A percentile compares a stretch with the other conserved stretches of the same genome.
Evolutionary conservation across 2,329 filamentous ascomycete species (phyloP).

Genomic region (Cordyceps cateniannulata): DNA sequence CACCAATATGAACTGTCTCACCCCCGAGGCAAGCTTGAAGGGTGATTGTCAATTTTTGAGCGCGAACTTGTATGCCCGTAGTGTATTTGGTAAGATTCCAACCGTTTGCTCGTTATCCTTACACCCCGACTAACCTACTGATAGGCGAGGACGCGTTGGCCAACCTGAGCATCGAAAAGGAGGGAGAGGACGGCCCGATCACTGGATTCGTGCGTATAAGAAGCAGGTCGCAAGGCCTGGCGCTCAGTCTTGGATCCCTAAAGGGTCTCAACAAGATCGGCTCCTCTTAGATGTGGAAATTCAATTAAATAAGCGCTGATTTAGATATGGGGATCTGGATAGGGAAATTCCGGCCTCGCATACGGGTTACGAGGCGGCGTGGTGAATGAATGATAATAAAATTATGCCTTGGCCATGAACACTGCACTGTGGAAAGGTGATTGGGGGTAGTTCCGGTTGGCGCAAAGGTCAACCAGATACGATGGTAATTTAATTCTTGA

Average conservation of each 20-base stretch:
- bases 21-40: conserved; percentile 91
- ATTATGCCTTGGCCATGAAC: not conserved
- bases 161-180: conserved; percentile 96
- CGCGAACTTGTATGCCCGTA: conserved; percentile 91
- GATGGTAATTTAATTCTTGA: not conserved
- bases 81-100: conserved; percentile 85
- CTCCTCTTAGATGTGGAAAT: conserved; percentile 19
- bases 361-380: not conserved
- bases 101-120: not conserved
- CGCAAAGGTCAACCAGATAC: not conserved
- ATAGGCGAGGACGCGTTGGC: conserved; percentile 95
- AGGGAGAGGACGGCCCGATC: conserved; percentile 89
- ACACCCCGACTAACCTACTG: conserved; percentile 19
- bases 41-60: conserved; percentile 97
- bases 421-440: not conserved
- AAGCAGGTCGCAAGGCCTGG: conserved; percentile 91
- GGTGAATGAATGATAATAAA: conserved; percentile 3
- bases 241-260: conserved; percentile 84
- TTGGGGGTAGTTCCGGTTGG: not conserved
- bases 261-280: conserved; percentile 88
- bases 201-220: conserved; percentile 97
- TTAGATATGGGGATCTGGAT: conserved; percentile 8
- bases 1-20: conserved; percentile 98
- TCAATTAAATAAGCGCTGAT: conserved; percentile 10
- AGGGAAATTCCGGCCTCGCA: not conserved